Evolutionary conservation across 352 stramenopile species (phyloP), one percentile per base, ranked within the genome.

Genomic region (Globisporangium middletonii): DNA sequence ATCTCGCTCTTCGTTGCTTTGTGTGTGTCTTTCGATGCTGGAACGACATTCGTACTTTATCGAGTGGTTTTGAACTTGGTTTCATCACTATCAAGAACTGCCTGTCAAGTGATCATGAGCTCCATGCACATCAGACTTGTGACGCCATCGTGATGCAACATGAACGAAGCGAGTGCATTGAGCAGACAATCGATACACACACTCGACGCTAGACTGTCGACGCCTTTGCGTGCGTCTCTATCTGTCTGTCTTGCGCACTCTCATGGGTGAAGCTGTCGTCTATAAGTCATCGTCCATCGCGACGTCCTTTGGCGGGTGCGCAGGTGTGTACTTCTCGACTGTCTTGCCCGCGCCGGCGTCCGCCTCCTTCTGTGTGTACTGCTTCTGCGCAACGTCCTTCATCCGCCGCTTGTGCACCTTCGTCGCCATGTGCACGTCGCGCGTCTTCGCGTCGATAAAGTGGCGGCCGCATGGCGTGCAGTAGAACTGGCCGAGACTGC

Each of bases 381-480:
- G 85, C 78, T 92, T 78, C 68, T 95, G 85, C 18, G 81, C 83
- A n/a, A 95, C 85, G 61, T 95, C 85, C 58, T 95, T 95, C 66
- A 95, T 53, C 76, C 80, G 77, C 63, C 85, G 72, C 65, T 95
- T 95, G 76, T 95, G 85, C 53, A 95, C 83, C 59, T 95, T 95
- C 47, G 78, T 88, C 58, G 77, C 83, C 16, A 93, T 57, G 57
- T 95, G 85, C 28, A 88, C 78, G 30, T 91, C 78, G 38, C 81
- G 79, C 19, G 85, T 92, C 66, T 79, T 85, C 11, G 65, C 73
- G 57, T 92, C 83, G 47, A 93, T 92, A 56, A 95, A 95, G 63
- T 95, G 85, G 53, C 85, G 83, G 7, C 71, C 85, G 50, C 85
- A 95, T 18, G 85, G 83, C 44, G 85, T 95, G 71, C 85, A 95